Evolutionary conservation across 129 eudicot species (phyloP).

Genomic region (Flaveria brownii): DNA sequence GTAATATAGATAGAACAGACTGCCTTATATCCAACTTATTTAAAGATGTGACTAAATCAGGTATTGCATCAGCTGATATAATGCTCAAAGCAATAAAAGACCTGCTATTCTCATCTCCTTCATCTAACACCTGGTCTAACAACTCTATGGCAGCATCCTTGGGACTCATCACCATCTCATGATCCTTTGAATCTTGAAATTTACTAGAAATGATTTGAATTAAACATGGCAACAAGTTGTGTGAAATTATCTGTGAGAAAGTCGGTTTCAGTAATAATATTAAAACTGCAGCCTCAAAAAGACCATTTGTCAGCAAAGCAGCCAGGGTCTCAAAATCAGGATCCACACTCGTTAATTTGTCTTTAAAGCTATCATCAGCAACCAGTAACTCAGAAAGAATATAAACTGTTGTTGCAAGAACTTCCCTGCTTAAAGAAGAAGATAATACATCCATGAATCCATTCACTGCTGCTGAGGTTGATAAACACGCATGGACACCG

Average conservation of each 20-base stretch:
- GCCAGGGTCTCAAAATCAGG: conserved; percentile 68
- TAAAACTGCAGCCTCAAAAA: conserved; percentile 65
- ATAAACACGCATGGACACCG: conserved; percentile 53
- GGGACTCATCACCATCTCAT: conserved; percentile 51
- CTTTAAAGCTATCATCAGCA: conserved; percentile 58
- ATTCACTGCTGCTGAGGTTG: conserved; percentile 54
- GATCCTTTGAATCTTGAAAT: conserved; percentile 45
- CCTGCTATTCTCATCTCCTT: conserved; percentile 62
- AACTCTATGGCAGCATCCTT: conserved; percentile 76
- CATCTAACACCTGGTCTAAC: conserved; percentile 59
- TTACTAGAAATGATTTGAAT: conserved; percentile 47
- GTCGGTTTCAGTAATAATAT: conserved; percentile 67
- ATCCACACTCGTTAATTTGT: conserved; percentile 50
- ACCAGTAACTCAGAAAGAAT: conserved; percentile 59
- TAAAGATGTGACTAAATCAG: conserved; percentile 53
- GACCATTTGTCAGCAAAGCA: conserved; percentile 66
- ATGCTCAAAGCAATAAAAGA: conserved; percentile 44
- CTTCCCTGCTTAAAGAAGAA: conserved; percentile 69
- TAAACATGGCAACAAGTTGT: conserved; percentile 46
- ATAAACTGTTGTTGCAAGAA: conserved; percentile 55
- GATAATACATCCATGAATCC: conserved; percentile 73
- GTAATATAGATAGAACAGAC: conserved; percentile 52
- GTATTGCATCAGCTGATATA: conserved; percentile 56
- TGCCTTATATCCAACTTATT: conserved; percentile 57
- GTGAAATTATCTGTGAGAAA: conserved; percentile 54